Evolutionary conservation across 2,329 filamentous ascomycete species (phyloP), one percentile per base, ranked within the genome.

Genomic region (Cladosporium sp.): DNA sequence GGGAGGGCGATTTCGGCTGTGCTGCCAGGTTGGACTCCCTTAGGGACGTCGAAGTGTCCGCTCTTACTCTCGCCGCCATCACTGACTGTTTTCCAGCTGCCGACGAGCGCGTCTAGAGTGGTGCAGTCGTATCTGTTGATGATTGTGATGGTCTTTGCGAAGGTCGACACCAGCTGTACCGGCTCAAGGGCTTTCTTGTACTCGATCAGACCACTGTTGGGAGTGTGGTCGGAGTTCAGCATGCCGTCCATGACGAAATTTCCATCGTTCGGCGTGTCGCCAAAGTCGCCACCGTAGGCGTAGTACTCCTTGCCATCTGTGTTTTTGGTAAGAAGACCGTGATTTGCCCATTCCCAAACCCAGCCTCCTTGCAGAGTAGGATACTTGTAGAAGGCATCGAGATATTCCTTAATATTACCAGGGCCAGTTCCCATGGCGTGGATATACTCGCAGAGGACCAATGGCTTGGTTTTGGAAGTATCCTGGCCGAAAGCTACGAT

Each of bases 351-450:
- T 45, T 73, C 71, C 71, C 71, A 73, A 0, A 70, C 65, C 59
- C 70, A 69, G 0, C 84, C 84, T 9, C 84, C 84, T 59, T 86
- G 83, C 0, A 87, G 73, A 2, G 76, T 74, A 0, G 76, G 76
- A 52, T 85, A 71, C 22, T 73, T 72, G 27, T 78, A 76, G 68
- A 87, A 88, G 0, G 76, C 73, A 35, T 82, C 72, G 42, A 84
- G 73, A 53, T 88, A 88, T 53, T 87, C 84, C 53, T 84, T 77
- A 9, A 88, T 72, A 29, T 78, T 79, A 1, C 85, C 85, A 0
- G 85, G 85, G 0, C 84, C 85, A 58, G 88, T 88, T 5, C 85
- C 85, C 85, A 88, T 88, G 1, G 85, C 83, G 58, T 78, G 76
- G 0, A 69, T 72, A 51, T 73, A 79, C 58, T 79, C 77, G 53